Evolutionary conservation across 2,329 filamentous ascomycete species (phyloP).

Genomic region (Fusarium sp.): DNA sequence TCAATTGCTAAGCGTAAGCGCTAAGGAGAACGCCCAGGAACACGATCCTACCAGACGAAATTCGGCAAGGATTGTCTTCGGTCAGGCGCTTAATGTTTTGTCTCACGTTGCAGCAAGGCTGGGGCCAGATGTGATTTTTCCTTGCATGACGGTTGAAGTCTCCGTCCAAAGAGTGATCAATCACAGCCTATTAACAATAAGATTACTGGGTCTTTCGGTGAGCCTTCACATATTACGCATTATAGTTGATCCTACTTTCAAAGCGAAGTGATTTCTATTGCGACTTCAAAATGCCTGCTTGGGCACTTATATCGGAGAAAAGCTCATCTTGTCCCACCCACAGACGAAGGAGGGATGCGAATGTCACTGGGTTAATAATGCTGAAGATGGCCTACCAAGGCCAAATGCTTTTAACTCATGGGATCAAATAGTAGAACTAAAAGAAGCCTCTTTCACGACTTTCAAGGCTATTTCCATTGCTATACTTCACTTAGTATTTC

Average conservation of each 20-base stretch:
- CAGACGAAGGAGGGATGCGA: background rate
- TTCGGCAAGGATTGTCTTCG: background rate
- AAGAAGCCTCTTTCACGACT: background rate
- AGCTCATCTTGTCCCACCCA: background rate
- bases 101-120: background rate
- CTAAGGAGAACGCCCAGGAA: background rate
- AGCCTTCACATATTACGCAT: too few relatives aligned
- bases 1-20: constrained; percentile 1
- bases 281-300: background rate
- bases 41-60: background rate
- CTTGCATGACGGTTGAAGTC: too few relatives aligned
- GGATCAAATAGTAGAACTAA: too few relatives aligned
- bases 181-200: background rate
- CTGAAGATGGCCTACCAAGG: background rate
- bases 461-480: too few relatives aligned
- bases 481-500: too few relatives aligned
- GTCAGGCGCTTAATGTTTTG: background rate
- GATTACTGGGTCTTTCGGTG: background rate
- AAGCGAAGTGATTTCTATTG: too few relatives aligned
- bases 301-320: too few relatives aligned
- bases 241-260: too few relatives aligned
- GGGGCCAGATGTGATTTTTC: background rate
- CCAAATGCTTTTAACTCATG: background rate
- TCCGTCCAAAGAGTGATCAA: background rate
- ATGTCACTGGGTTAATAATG: background rate